These are phyloP conservation scores for Rhizomucor pusillus DNA, from an alignment of 371 early-diverging fungal species.

Conservation along the genomic window DNA sequence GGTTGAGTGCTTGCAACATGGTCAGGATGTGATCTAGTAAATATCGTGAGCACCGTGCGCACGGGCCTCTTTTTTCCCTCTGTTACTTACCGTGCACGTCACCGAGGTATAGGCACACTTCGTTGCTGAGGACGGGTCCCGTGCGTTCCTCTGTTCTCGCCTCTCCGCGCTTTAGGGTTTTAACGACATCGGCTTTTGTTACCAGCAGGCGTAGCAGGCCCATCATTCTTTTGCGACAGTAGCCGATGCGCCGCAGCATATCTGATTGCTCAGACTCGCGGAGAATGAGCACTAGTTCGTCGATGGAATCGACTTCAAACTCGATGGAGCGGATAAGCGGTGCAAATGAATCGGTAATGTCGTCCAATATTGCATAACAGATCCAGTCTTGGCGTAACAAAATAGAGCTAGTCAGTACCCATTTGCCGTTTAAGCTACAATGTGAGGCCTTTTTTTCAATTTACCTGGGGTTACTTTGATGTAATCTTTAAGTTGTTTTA, in stretches of 20 bases:
- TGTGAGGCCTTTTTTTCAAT: background rate
- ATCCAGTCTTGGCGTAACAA: conserved; percentile 70
- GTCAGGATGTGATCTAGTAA: conserved; percentile 86
- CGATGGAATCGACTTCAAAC: conserved; percentile 87
- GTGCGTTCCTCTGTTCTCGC: conserved; percentile 42
- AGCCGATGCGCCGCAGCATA: conserved; percentile 86
- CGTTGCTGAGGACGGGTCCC: conserved; percentile 46
- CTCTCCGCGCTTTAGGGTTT: conserved; percentile 73
- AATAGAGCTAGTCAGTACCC: conserved; percentile 1
- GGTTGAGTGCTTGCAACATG: conserved; percentile 85
- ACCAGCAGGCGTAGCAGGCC: conserved; percentile 69
- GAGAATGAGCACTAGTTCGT: conserved; percentile 87
- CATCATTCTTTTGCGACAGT: conserved; percentile 79
- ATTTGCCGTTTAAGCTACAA: too few relatives aligned
- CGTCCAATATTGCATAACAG: conserved; percentile 84
- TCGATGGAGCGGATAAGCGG: conserved; percentile 79
- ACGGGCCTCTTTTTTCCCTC: background rate
- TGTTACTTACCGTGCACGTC: conserved; percentile 76
- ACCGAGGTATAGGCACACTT: conserved; percentile 82
- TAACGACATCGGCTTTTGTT: conserved; percentile 81
- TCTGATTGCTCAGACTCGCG: conserved; percentile 85
- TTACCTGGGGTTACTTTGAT: conserved; percentile 60
- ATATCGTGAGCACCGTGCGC: background rate
- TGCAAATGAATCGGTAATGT: conserved; percentile 82
- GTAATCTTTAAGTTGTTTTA: conserved; percentile 69